These are phyloP conservation scores for Malassezia sp. DNA, from an alignment of 1,284 basidiomycete genomes.

Conservation along the genomic window DNA sequence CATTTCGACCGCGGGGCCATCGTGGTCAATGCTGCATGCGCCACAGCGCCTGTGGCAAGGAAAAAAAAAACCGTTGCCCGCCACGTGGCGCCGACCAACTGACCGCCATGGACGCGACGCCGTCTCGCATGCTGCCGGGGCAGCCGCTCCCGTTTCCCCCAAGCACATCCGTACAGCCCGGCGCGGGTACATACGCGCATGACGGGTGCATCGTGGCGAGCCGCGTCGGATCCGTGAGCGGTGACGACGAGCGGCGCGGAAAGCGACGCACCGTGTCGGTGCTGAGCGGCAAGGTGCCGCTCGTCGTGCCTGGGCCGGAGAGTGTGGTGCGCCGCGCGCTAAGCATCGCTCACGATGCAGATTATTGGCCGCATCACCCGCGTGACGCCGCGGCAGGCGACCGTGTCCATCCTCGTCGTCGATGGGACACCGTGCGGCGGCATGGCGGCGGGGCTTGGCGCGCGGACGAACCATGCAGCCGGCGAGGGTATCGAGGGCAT, in stretches of 20 bases:
- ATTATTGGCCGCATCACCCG: constrained; percentile 70
- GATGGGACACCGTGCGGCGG: constrained; percentile 61
- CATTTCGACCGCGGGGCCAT: constrained; percentile 59
- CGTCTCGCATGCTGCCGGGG: constrained; percentile 22
- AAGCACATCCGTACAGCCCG: constrained; percentile 1
- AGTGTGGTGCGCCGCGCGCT: constrained; percentile 22
- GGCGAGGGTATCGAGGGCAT: constrained; percentile 35
- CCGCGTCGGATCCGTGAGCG: constrained; percentile 29
- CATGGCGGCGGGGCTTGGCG: constrained; percentile 2
- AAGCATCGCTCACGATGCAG: neutral
- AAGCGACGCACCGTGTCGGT: constrained; percentile 6
- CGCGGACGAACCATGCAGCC: constrained; percentile 34
- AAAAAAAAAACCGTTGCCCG: constrained; percentile 2
- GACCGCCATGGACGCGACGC: constrained; percentile 9
- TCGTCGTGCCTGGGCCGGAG: constrained; percentile 29
- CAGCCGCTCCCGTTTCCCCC: constrained; percentile 21
- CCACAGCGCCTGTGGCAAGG: neutral
- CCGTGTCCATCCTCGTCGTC: constrained; percentile 74
- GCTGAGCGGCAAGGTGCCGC: constrained; percentile 20
- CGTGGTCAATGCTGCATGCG: neutral
- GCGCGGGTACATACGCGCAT: constrained; percentile 27
- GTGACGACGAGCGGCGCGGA: constrained; percentile 14
- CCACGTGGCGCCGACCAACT: neutral
- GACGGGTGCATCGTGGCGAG: constrained; percentile 31
- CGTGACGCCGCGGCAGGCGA: constrained; percentile 74